phyloP scores from a whole-genome alignment of 306 rosid species.

The Vigna angularis region DNA sequence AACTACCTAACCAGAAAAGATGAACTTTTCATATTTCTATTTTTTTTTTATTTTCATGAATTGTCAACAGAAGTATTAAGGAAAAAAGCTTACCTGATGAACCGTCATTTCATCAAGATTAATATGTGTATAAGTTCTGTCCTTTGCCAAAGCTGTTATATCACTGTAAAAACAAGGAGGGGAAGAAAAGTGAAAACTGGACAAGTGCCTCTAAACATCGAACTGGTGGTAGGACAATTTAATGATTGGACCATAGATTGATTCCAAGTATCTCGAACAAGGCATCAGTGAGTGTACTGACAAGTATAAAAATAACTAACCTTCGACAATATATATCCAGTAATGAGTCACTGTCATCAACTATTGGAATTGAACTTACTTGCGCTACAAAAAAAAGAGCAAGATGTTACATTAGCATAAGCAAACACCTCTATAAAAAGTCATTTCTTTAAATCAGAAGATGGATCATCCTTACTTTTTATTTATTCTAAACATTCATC shows the following conservation, averaged over 20 bases:
- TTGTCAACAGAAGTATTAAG: conserved; percentile 11
- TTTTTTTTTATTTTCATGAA: not conserved
- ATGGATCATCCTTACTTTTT: conserved; percentile 19
- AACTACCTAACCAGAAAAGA: conserved; percentile 28
- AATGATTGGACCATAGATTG: conserved; percentile 30
- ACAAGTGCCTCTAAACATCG: conserved; percentile 30
- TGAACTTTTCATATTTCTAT: conserved; percentile 14
- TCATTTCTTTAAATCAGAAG: conserved; percentile 24
- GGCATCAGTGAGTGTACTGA: conserved; percentile 23
- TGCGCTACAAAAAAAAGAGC: conserved; percentile 67
- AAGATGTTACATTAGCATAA: conserved; percentile 29
- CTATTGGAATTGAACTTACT: conserved; percentile 96
- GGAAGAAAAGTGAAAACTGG: conserved; percentile 38
- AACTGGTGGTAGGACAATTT: conserved; percentile 8
- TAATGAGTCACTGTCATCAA: conserved; percentile 90
- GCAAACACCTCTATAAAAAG: conserved; percentile 23
- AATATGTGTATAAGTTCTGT: conserved; percentile 85
- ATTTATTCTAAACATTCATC: conserved; percentile 25
- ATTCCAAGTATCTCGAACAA: conserved; percentile 20
- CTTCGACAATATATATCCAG: conserved; percentile 97
- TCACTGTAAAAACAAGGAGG: conserved; percentile 63
- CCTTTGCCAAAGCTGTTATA: conserved; percentile 98
- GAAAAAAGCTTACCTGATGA: conserved; percentile 69
- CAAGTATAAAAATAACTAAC: conserved; percentile 60
- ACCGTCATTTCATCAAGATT: conserved; percentile 96